Percentiles rank a stretch among this genome's conserved stretches.
Evolutionary conservation across 1,139 yeast genomes (phyloP).

Genomic region (Scheffersomyces quercinus): DNA sequence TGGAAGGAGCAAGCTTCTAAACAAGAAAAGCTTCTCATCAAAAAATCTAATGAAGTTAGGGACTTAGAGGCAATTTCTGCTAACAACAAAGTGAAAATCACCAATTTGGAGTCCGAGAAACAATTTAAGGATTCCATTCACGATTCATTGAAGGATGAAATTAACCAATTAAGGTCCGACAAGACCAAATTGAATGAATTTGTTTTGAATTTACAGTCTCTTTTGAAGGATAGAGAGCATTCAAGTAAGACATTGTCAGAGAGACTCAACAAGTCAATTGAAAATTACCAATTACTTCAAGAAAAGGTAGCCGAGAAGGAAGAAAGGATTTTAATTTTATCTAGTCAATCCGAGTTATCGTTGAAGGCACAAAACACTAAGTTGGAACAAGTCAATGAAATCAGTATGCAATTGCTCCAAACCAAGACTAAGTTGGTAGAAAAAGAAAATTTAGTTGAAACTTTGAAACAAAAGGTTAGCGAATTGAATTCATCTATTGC

Average conservation of each 20-base stretch:
- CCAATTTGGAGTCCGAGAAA: conserved; percentile 57
- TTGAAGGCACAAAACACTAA: conserved; percentile 65
- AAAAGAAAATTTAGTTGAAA: conserved; percentile 26
- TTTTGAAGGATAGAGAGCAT: conserved; percentile 63
- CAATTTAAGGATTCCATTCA: conserved; percentile 51
- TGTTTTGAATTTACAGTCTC: conserved; percentile 60
- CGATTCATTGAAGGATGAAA: conserved; percentile 54
- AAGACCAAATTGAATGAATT: conserved; percentile 59
- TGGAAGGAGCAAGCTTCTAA: conserved; percentile 57
- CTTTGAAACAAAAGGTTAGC: conserved; percentile 25
- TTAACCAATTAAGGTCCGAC: conserved; percentile 56
- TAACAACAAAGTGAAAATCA: conserved; percentile 45
- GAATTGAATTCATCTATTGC: conserved; percentile 14
- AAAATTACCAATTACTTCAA: conserved; percentile 53
- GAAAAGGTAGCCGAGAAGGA: conserved; percentile 52
- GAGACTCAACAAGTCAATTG: conserved; percentile 51
- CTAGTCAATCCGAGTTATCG: conserved; percentile 57
- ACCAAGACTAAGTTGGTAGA: conserved; percentile 41
- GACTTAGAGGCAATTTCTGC: conserved; percentile 55
- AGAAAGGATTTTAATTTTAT: conserved; percentile 45
- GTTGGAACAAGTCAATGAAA: conserved; percentile 60
- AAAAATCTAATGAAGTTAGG: conserved; percentile 57
- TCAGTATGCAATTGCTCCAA: conserved; percentile 42
- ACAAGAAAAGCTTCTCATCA: conserved; percentile 54
- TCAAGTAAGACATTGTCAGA: conserved; percentile 52